phyloP scores from a whole-genome alignment of 1,284 basidiomycete species.

The Leccinum subrobustum region DNA sequence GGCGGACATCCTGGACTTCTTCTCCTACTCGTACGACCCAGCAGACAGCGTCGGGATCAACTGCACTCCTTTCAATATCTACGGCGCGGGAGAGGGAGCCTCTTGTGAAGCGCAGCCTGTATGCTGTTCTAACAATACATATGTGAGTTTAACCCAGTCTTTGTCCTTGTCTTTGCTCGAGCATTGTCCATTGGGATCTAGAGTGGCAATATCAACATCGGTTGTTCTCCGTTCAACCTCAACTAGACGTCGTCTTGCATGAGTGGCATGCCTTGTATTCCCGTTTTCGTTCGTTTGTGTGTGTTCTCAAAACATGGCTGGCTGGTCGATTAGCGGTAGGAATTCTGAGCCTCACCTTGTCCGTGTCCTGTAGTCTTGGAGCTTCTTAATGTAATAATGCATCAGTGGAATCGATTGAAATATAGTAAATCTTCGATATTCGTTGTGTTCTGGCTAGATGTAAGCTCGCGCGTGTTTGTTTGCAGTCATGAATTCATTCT shows the following conservation, averaged over 20 bases:
- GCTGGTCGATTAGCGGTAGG: not conserved
- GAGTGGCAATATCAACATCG: constrained; percentile 22
- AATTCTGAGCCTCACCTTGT: not conserved
- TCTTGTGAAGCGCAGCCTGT: constrained; percentile 25
- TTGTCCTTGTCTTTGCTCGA: not conserved
- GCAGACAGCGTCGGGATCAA: constrained; percentile 24
- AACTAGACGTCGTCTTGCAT: constrained; percentile 12
- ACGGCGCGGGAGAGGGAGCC: constrained; percentile 23
- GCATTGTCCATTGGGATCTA: not conserved
- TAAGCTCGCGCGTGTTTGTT: not conserved
- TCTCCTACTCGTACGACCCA: constrained; percentile 18
- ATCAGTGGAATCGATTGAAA: not conserved
- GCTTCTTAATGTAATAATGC: not conserved
- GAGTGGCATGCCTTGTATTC: not conserved
- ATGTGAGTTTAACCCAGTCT: constrained; percentile 14
- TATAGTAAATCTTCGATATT: not conserved
- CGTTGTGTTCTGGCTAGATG: not conserved
- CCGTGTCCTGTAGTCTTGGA: not conserved
- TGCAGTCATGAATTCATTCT: not conserved
- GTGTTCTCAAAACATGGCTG: constrained; percentile 4
- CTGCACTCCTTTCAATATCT: constrained; percentile 25
- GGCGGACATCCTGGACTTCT: constrained; percentile 9
- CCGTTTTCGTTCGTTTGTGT: constrained; percentile 7
- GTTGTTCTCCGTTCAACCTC: constrained; percentile 27
- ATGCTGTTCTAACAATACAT: constrained; percentile 18